Base-by-base conservation (phyloP, 129 eudicot genomes). In the Centaurea solstitialis region DNA sequence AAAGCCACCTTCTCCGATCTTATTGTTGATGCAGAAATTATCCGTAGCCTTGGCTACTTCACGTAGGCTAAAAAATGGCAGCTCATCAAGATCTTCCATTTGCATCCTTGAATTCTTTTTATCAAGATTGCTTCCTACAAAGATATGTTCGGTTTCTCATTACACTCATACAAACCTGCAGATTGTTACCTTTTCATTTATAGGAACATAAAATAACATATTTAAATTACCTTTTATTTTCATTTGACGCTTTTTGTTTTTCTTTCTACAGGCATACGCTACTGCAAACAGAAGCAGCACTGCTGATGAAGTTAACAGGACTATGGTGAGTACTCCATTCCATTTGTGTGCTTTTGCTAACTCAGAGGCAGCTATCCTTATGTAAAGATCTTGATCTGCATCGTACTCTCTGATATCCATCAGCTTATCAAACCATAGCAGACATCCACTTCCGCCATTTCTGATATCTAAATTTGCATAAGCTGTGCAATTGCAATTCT, bases 391-490 rank as follows among this genome's bases (percentile, higher is more conserved):
- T 18, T 82, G 85, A 7, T 68, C 50, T 6, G 45, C 71, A 26
- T 64, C 21, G 12, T 11, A 79, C 69, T 68, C 72, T 66, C 75
- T 61, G 15, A 83, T 62, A 40, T 87, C 89, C 26, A 79, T 75
- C 23, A 86, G 59, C 28, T 74, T 70, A 59, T n/a, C 87, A 83
- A 83, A 73, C 90, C 90, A 87, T 40, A 26, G 22, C 76, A 86
- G 74, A 80, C 89, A 86, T 37, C 87, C 89, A 30, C 61, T 72
- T 39, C 85, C 84, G 7, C 82, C 79, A 15, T 62, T 43, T 45
- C 75, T 79, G 47, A 79, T 37, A 26, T 86, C 41, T 75, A 75
- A 30, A 47, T 81, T 81, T 4, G 85, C 45, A 35, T 81, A 81
- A 67, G 80, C 85, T 50, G 76, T 69, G 41, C 87, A 86, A 6